Conservation (phyloP, 2,329 filamentous ascomycete species). For the Erysiphe pulchra region DNA sequence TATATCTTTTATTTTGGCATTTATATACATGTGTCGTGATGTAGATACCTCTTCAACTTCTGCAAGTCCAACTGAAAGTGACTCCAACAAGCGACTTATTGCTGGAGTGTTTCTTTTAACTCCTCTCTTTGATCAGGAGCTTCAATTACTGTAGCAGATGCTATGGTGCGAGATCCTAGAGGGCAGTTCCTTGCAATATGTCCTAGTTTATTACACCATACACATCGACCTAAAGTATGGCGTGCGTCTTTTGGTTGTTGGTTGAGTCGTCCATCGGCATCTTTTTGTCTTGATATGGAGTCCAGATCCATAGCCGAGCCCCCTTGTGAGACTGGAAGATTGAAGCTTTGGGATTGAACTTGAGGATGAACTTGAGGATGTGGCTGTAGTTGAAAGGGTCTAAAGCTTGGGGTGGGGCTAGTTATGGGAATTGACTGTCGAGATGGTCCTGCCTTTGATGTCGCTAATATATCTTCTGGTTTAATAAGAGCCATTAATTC, state of each 20-base stretch:
- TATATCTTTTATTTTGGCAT: not conserved
- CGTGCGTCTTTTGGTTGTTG: not conserved
- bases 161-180: not conserved
- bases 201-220: not conserved
- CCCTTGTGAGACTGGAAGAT: no score
- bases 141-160: not conserved
- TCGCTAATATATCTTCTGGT: no score
- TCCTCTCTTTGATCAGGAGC: no score
- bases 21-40: not conserved
- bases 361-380: no score
- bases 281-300: no score
- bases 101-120: not conserved
- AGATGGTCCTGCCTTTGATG: no score
- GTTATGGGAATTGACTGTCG: no score
- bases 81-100: not conserved
- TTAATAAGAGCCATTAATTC: no score
- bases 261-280: not conserved
- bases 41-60: not conserved
- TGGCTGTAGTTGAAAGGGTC: no score
- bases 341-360: no score
- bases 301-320: no score
- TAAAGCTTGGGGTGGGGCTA: no score
- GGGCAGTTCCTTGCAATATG: not conserved
- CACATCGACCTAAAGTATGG: not conserved
- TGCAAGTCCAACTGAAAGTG: not conserved